Evolutionary conservation across 352 stramenopile species (phyloP), one percentile per base, ranked within the genome.

Genomic region (Vaucheria bursata): DNA sequence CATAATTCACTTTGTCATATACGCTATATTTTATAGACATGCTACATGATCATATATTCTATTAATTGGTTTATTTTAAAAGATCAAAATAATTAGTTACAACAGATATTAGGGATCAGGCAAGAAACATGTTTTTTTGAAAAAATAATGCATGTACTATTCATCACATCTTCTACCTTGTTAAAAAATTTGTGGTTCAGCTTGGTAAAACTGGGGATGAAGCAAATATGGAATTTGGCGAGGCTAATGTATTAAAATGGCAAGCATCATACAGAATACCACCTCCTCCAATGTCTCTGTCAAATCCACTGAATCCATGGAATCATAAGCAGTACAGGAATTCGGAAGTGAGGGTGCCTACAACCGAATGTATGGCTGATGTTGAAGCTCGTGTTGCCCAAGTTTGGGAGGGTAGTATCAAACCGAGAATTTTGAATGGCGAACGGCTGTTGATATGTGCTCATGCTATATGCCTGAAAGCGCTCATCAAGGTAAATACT

Each of bases 291-390:
- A 82, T 82, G 77, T 29, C 59, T 5, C 59, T 5, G 5, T 34
- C 6, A 6, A 69, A 18, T 29, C 18, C 59, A 18, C 5, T 4
- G 59, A 6, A 69, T 18, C 59, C 59, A 4, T 34, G 29, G 59
- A 69, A 34, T 8, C 29, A 69, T 18, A 34, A 38, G 59, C 59
- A 29, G 6, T 69, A 69, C 59, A 38, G 8, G 59, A 18, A 75
- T 29, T 8, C 1, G 34, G 71, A 25, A 7, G 37, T 75, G 34
- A 1, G 38, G 29, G 25, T 80, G 3, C 77, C 77, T 12, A 65
- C 31, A 18, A 82, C 77, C 25, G 77, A 82, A 65, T 81, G 77
- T 72, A 82, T 82, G 77, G 66, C 76, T 32, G 77, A 82, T 32
- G 77, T 82, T 6, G 67, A 52, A 29, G 34, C 29, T 12, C 69